Evolutionary conservation across 345 rosid species (phyloP), one percentile per base, ranked within the genome.

Genomic region (Aethionema arabicum): DNA sequence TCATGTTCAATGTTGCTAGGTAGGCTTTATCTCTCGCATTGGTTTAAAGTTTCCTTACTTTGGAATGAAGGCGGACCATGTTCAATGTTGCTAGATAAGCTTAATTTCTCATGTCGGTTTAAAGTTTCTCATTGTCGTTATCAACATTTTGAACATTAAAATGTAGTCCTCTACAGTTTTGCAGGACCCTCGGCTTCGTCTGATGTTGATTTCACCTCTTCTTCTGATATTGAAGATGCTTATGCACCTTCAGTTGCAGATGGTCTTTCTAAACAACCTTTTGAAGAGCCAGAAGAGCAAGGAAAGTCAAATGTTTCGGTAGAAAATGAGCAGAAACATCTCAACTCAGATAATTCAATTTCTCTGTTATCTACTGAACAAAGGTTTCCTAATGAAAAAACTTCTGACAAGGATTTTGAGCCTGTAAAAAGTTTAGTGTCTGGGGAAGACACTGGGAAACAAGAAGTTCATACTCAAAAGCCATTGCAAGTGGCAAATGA

Each of bases 61-160:
- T 82, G 40, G 99, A 93, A 75, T 96, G 99, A 65, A 93, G 85
- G 80, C 88, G 90, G 45, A 76, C 66, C 32, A 71, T 93, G 85
- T 87, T 76, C 79, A 78, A 82, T 69, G 76, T 90, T 71, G 91
- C 96, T 67, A 80, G 97, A 97, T 93, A 73, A 16, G 41, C 63
- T 49, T 43, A 62, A 35, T 69, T 5, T 75, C 48, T 66, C 35
- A 42, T 40, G 41, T 30, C 60, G 45, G 61, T 36, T 72, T 13
- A 29, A 49, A 46, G 40, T 49, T 41, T 48, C 50, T 36, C 51
- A 52, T 30, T 12, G 38, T 50, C 59, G 50, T 38, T 58, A 14
- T 45, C 46, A 32, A 50, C 48, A 49, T 50, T 55, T 59, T 58
- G 32, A 53, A 52, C 57, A 52, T 47, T 76, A 61, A 69, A 38